Percentiles rank a stretch among this genome's conserved stretches.
These are phyloP conservation scores for Onygena corvina DNA, from an alignment of 2,329 filamentous ascomycete species.

Conservation along the genomic window DNA sequence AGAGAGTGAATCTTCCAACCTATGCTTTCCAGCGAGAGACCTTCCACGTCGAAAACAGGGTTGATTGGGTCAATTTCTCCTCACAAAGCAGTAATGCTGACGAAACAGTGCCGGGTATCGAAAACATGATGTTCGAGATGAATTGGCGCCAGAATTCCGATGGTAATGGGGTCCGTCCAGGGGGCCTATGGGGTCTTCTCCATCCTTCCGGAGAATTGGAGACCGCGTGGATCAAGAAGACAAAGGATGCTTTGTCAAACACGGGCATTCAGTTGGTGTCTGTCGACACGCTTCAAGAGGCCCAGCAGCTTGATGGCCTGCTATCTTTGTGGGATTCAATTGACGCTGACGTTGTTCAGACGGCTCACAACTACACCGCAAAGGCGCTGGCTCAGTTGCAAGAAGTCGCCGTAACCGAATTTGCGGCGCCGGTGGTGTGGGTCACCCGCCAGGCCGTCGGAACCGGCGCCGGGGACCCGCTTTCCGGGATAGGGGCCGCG, in stretches of 20 bases:
- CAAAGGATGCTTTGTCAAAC: background rate
- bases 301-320: background rate
- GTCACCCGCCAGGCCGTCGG: slow-evolving; percentile 6
- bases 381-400: slow-evolving; percentile 2
- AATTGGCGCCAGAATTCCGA: background rate
- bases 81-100: background rate
- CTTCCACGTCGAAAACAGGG: background rate
- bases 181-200: background rate
- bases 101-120: background rate
- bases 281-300: background rate
- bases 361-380: background rate
- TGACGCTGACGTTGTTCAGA: background rate
- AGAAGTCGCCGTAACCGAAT: background rate
- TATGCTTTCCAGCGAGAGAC: slow-evolving; percentile 1
- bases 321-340: background rate
- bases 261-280: background rate
- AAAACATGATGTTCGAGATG: slow-evolving; percentile 2
- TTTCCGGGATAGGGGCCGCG: background rate
- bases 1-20: slow-evolving; percentile 2
- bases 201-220: background rate
- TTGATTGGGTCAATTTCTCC: background rate
- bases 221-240: background rate
- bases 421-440: slow-evolving; percentile 10
- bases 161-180: background rate
- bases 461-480: background rate